phyloP scores from a whole-genome alignment of 345 rosid species.

The Iberis pinnata region DNA sequence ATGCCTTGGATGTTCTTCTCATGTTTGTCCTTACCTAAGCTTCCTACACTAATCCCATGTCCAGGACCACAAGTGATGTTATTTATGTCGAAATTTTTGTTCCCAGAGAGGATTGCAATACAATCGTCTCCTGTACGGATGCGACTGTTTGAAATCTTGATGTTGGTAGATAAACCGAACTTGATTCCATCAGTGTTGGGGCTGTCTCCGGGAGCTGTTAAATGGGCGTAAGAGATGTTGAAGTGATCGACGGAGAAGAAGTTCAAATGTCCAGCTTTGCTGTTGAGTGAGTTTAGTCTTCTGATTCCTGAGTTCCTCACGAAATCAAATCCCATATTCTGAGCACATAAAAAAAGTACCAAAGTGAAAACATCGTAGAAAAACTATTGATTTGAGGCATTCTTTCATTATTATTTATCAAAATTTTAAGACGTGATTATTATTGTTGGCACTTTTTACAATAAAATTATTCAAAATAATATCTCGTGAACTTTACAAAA shows the following conservation, averaged over 20 bases:
- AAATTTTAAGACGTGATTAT: too few species aligned
- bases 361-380: too few species aligned
- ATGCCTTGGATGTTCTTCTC: background rate
- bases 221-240: background rate
- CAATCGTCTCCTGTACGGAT: slow-evolving; percentile 64
- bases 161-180: slow-evolving; percentile 40
- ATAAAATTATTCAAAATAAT: too few species aligned
- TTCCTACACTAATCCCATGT: slow-evolving; percentile 49
- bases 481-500: too few species aligned
- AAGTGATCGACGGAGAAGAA: slow-evolving; percentile 4
- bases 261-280: slow-evolving; percentile 20
- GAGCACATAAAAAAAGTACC: too few species aligned
- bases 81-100: slow-evolving; percentile 29
- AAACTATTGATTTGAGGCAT: too few species aligned
- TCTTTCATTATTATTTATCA: too few species aligned
- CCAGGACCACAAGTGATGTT: slow-evolving; percentile 63
- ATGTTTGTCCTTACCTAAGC: background rate
- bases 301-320: background rate
- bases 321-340: slow-evolving; percentile 20
- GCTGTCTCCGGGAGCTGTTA: slow-evolving; percentile 16
- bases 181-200: slow-evolving; percentile 44
- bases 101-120: slow-evolving; percentile 45
- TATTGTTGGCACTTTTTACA: too few species aligned
- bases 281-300: slow-evolving; percentile 21
- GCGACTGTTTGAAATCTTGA: slow-evolving; percentile 31